phyloP scores from a whole-genome alignment of 805 yeast genomes.

The Debaryomyces hansenii region DNA sequence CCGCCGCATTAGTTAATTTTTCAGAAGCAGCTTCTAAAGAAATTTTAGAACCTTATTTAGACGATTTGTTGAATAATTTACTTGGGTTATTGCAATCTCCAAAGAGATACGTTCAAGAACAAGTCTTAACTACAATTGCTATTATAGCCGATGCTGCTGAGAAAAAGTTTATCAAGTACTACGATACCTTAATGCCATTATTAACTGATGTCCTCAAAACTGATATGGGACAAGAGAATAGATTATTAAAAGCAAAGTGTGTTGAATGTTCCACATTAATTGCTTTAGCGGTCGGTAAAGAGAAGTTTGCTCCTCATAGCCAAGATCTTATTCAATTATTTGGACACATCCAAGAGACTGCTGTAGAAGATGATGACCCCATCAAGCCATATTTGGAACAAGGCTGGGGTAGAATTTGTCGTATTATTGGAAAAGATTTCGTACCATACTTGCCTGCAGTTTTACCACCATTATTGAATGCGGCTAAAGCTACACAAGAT shows the following conservation, averaged over 20 bases:
- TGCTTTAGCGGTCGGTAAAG: conserved; percentile 93
- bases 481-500: conserved; percentile 90
- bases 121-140: conserved; percentile 93
- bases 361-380: conserved; percentile 76
- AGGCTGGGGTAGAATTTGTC: conserved; percentile 95
- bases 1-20: conserved; percentile 96
- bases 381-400: conserved; percentile 83
- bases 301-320: conserved; percentile 75
- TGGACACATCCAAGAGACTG: conserved; percentile 65
- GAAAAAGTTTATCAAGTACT: conserved; percentile 82
- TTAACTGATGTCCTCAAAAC: conserved; percentile 74
- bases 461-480: conserved; percentile 81
- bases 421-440: conserved; percentile 81
- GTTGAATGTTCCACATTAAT: conserved; percentile 94
- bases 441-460: conserved; percentile 81
- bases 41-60: conserved; percentile 88
- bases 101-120: conserved; percentile 93
- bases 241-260: conserved; percentile 85
- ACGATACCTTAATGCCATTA: conserved; percentile 91
- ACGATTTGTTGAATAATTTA: conserved; percentile 70
- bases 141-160: conserved; percentile 97
- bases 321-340: conserved; percentile 71
- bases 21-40: conserved; percentile 89
- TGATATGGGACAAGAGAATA: conserved; percentile 75
- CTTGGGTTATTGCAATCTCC: conserved; percentile 79